Conservation (phyloP, 2,329 filamentous ascomycete species). For the Xylaria sp. region DNA sequence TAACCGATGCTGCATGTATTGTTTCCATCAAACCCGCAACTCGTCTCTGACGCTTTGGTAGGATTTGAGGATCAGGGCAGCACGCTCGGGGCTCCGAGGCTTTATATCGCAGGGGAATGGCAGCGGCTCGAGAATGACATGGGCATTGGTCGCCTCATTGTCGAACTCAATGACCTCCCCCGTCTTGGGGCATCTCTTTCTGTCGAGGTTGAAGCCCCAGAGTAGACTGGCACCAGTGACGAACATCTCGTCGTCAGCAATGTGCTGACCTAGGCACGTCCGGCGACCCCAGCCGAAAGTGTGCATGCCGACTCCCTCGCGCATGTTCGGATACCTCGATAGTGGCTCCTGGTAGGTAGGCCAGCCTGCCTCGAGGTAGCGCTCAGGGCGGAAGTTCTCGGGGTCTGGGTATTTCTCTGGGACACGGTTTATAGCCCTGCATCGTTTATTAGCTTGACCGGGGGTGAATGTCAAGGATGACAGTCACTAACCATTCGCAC, state of each 20-base stretch:
- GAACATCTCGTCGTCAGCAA: conserved; percentile 70
- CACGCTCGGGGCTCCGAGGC: conserved; percentile 54
- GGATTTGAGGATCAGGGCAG: conserved; percentile 51
- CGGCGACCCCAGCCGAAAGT: conserved; percentile 73
- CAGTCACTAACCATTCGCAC: conserved; percentile 58
- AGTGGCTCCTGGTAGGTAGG: conserved; percentile 73
- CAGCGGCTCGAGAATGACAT: conserved; percentile 63
- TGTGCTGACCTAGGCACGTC: conserved; percentile 69
- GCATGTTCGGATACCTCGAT: conserved; percentile 70
- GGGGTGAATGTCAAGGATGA: background rate
- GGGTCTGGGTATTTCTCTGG: conserved; percentile 69
- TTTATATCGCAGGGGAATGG: conserved; percentile 59
- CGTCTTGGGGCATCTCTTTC: conserved; percentile 55
- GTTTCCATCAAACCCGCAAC: conserved; percentile 43
- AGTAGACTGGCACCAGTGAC: conserved; percentile 59
- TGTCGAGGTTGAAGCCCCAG: conserved; percentile 60
- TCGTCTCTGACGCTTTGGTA: conserved; percentile 50
- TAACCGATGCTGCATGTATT: background rate
- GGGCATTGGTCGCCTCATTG: conserved; percentile 61
- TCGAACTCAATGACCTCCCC: conserved; percentile 58
- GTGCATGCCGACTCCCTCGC: conserved; percentile 66
- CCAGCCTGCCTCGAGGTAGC: conserved; percentile 70
- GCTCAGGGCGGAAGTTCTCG: conserved; percentile 70
- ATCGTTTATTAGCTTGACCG: conserved; percentile 4
- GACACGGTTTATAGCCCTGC: conserved; percentile 67